phyloP scores from a whole-genome alignment of 2,329 filamentous ascomycete genomes.

The Ceratocystis cubensis region DNA sequence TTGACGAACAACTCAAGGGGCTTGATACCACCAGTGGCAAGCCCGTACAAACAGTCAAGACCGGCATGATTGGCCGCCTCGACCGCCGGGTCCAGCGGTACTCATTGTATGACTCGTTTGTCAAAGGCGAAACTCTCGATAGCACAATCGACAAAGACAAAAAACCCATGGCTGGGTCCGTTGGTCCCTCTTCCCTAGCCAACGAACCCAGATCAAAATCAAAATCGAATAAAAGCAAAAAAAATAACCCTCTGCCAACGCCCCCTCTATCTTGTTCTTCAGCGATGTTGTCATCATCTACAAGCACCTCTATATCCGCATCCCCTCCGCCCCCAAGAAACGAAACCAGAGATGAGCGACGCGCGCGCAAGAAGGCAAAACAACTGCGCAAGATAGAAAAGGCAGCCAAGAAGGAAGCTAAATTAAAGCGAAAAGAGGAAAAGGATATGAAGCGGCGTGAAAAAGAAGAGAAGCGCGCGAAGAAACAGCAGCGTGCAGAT shows the following conservation, averaged over 20 bases:
- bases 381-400: conserved; percentile 18
- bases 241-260: not conserved
- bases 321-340: conserved; percentile 6
- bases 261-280: not conserved
- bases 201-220: not conserved
- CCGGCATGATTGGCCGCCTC: conserved; percentile 44
- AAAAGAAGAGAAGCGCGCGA: conserved; percentile 34
- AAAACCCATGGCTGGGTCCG: conserved; percentile 9
- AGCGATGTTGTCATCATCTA: not conserved
- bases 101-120: conserved; percentile 71
- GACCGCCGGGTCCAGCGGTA: conserved; percentile 43
- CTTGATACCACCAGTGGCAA: conserved; percentile 52
- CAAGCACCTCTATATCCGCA: not conserved
- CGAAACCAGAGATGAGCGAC: conserved; percentile 23
- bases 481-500: conserved; percentile 25
- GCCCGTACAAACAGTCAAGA: conserved; percentile 43
- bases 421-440: conserved; percentile 25
- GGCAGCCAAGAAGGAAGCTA: conserved; percentile 27
- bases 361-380: conserved; percentile 20
- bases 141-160: conserved; percentile 47
- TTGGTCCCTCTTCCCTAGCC: not conserved
- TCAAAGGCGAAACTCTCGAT: conserved; percentile 62
- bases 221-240: conserved; percentile 6
- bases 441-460: conserved; percentile 29
- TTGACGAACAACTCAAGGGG: conserved; percentile 77